These are phyloP conservation scores for Chytriomyces sp. DNA, from an alignment of 192 early-diverging fungal genomes.

Conservation along the genomic window DNA sequence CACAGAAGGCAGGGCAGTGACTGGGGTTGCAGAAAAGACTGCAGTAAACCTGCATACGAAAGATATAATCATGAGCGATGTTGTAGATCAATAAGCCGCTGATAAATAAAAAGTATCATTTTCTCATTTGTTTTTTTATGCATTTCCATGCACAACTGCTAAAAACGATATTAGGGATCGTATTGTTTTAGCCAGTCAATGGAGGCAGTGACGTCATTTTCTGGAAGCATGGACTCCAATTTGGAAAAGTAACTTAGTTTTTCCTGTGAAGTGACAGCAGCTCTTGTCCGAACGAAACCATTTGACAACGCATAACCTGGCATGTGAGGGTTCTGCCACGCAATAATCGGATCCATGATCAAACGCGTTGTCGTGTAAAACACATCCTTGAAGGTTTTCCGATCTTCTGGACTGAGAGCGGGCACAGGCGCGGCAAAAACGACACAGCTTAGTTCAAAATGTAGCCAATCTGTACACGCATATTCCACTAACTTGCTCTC, in stretches of 20 bases:
- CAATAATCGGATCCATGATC: constrained; percentile 11
- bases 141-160: background rate
- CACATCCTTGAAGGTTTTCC: constrained; percentile 19
- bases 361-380: constrained; percentile 10
- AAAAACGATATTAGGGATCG: background rate
- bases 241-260: background rate
- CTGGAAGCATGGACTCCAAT: background rate
- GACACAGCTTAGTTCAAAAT: background rate
- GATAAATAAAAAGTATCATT: constrained; percentile 1
- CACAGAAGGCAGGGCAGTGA: background rate
- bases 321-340: background rate
- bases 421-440: background rate
- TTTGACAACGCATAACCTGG: background rate
- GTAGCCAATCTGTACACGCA: background rate
- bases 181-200: background rate
- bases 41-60: background rate
- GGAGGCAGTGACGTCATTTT: background rate
- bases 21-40: background rate
- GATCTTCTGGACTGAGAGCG: constrained; percentile 4
- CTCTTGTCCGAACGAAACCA: background rate
- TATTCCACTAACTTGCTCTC: constrained; percentile 38
- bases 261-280: background rate
- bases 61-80: background rate
- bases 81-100: background rate
- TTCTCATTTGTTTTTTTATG: background rate